Evolutionary conservation across 768 basidiomycete genomes (phyloP).

Genomic region (Pleurotus djamor): DNA sequence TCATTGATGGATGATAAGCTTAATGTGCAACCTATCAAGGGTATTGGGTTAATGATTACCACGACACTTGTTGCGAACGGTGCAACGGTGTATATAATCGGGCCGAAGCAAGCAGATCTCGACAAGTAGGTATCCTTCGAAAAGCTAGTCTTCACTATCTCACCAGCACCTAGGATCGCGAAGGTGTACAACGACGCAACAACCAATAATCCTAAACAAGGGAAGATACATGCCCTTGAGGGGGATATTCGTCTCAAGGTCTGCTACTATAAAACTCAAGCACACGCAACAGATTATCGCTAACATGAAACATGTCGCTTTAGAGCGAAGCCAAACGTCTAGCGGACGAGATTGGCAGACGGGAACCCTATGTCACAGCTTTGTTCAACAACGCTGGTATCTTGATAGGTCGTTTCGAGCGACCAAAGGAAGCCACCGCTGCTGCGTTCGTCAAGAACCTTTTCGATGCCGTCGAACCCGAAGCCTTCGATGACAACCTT

Average conservation of each 20-base stretch:
- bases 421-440: constrained; percentile 25
- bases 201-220: constrained; percentile 26
- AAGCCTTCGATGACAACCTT: constrained; percentile 30
- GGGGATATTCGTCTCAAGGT: constrained; percentile 41
- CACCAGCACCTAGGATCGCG: neutral
- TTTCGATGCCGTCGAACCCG: constrained; percentile 34
- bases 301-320: neutral
- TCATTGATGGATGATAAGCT: no score
- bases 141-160: neutral
- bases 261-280: neutral
- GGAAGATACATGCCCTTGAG: constrained; percentile 35
- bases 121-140: constrained; percentile 23
- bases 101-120: constrained; percentile 36
- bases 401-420: constrained; percentile 21
- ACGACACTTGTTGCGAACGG: constrained; percentile 45
- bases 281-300: neutral
- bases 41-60: constrained; percentile 50
- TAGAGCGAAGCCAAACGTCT: constrained; percentile 42
- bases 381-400: constrained; percentile 52
- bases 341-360: constrained; percentile 33
- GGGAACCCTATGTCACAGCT: constrained; percentile 37
- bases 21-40: constrained; percentile 18
- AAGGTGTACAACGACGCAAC: constrained; percentile 34
- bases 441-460: constrained; percentile 34
- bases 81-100: constrained; percentile 47